Base-by-base conservation (phyloP, 257 asterid genomes). In the Nicotiana tomentosiformis region DNA sequence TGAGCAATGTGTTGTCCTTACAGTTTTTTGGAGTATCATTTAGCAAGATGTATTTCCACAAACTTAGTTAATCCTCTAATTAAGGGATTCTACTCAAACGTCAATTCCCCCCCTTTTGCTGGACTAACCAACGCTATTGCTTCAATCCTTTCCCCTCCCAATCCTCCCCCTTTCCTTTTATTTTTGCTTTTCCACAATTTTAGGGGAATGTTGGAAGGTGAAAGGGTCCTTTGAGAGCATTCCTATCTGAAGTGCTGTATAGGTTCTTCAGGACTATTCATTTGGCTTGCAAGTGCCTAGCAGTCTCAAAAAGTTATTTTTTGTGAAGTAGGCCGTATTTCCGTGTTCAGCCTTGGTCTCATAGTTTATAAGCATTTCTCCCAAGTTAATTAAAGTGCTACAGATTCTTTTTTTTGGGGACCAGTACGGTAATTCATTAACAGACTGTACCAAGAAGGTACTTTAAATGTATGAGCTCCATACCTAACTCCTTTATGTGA, bases 201-300 rank as follows among this genome's bases (percentile, higher is more conserved):
- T 33, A 16, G 53, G 77, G 56, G 32, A 37, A 69, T 37, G 56
- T 9, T 37, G 30, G 56, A 37, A 69, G 77, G 56, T 18, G 77
- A 37, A n/a, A 68, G 20, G 56, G 56, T 68, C 55, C 77, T 37
- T 69, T 69, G 56, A 39, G 77, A 68, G 26, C 39, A 49, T 8
- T 69, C 77, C 56, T 69, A 17, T 69, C 57, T n/a, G 32, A 68
- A 68, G 30, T 37, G 32, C 77, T 39, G 32, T 72, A 46, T 14
- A 46, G 39, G 23, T 72, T 72, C 79, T 72, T 72, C 79, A 72
- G 23, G 39, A 72, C 79, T 46, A n/a, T 46, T 49, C 49, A 72
- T 14, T 23, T 46, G 61, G 60, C 60, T 72, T 72, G 37, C 78
- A 43, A 46, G 10, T 8, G 35, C 20, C 33, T 23, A 43, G 78